Base-by-base conservation (phyloP, 2,329 filamentous ascomycete genomes). In the Fusarium coffeatum region DNA sequence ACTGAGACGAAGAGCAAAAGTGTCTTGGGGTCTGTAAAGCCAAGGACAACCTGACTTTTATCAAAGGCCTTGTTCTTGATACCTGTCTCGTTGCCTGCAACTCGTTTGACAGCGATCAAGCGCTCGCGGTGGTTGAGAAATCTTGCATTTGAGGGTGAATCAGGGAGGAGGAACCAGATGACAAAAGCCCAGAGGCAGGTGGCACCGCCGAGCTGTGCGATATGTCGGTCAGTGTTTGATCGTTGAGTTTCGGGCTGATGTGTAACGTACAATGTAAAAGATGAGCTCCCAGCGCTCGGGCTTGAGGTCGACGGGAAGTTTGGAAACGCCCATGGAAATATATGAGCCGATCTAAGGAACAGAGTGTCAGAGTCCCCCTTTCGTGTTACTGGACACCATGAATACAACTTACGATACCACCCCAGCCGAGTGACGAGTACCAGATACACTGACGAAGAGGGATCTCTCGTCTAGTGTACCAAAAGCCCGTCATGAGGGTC, bases 31-130 rank as follows among this genome's bases (percentile, higher is more conserved):
- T 59, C 56, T 28, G 48, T 55, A 30, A 59, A 59, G 11, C 56
- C 56, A 2, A 59, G 23, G 11, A 20, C 18, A 22, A 59, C 40
- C n/a, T 59, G 56, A 6, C 23, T 34, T 12, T 59, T 59, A 13
- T 59, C 56, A 2, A 59, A 59, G 2, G 56, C 40, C 30, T 59
- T 59, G n/a, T 59, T 59, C 34, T 59, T 59, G 15, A 59, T 59
- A 23, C 56, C 56, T 0, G 49, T 55, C 5, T 59, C 56, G 10
- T 59, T 59, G 5, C 28, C 22, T 10, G 56, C 56, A 12, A 59
- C 56, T 28, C 56, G 28, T 23, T 59, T 59, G 23, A 59, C 56
- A 8, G 56, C 56, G 22, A 59, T 55, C 8, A 59, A 30, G 6
- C 56, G 49, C 15, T 59, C 56, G 12, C 40, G 56, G 8, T 59